Evolutionary conservation across 495 filamentous ascomycete genomes (phyloP).

Genomic region (Hyaloscypha hepaticicola): DNA sequence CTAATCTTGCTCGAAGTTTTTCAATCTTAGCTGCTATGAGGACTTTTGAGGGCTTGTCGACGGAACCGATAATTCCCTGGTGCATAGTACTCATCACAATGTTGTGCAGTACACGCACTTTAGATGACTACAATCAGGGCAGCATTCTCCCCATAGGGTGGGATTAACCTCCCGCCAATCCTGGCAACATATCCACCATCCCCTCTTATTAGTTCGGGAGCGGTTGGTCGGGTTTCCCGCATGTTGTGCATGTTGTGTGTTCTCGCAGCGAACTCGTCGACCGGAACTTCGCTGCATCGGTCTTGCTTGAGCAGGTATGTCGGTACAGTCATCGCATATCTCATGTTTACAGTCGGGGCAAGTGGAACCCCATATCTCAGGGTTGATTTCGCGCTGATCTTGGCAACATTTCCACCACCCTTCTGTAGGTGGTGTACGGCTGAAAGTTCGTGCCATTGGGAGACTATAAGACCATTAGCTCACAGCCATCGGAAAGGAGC

Average conservation of each 20-base stretch:
- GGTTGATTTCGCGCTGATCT: constrained; percentile 11
- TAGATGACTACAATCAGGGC: constrained; percentile 10
- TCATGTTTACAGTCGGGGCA: constrained; percentile 12
- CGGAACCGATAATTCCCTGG: not conserved
- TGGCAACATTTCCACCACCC: constrained; percentile 18
- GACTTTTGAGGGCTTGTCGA: not conserved
- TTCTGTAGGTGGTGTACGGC: not conserved
- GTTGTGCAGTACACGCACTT: not conserved
- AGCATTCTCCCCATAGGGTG: not conserved
- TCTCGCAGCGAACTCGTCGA: not conserved
- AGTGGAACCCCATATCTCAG: not conserved
- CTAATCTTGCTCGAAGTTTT: not conserved
- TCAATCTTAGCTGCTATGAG: not conserved
- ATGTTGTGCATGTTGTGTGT: not conserved
- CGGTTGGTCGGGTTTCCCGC: not conserved
- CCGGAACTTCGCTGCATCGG: not conserved
- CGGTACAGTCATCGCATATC: constrained; percentile 5
- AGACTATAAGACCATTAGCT: not conserved
- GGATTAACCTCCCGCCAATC: not conserved
- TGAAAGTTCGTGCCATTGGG: not conserved
- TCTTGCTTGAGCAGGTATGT: not conserved
- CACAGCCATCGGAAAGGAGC: not conserved
- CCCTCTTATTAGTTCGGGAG: not conserved
- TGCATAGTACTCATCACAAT: not conserved
- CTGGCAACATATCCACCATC: constrained; percentile 19